These are phyloP conservation scores for Salvia miltiorrhiza DNA, from an alignment of 257 asterid genomes.

Conservation along the genomic window DNA sequence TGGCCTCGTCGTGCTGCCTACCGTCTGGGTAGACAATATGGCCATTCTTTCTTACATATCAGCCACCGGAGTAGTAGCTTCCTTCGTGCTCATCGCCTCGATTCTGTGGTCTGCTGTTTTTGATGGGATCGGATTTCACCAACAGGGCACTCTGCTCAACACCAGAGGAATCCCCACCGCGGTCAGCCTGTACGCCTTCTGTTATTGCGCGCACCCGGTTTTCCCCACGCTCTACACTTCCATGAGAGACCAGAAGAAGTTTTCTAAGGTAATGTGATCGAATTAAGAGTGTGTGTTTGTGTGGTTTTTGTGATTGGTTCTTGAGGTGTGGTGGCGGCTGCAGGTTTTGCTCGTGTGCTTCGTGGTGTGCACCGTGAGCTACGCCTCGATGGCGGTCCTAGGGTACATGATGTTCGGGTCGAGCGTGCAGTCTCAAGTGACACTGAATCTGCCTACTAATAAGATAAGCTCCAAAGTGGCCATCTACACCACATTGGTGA, in stretches of 20 bases:
- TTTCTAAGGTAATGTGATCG: constrained; percentile 61
- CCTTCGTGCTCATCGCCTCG: constrained; percentile 58
- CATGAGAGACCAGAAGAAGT: constrained; percentile 65
- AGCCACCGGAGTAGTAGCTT: constrained; percentile 75
- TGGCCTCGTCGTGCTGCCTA: constrained; percentile 61
- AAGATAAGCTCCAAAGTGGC: constrained; percentile 65
- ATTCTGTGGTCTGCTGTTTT: constrained; percentile 60
- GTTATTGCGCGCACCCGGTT: constrained; percentile 96
- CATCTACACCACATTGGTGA: constrained; percentile 71
- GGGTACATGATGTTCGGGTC: constrained; percentile 85
- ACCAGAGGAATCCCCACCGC: constrained; percentile 67
- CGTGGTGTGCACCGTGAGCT: constrained; percentile 48
- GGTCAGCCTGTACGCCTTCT: constrained; percentile 75
- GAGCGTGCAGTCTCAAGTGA: constrained; percentile 56
- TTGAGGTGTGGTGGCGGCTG: constrained; percentile 6
- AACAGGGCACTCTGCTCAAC: constrained; percentile 38
- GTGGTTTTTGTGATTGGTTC: background rate
- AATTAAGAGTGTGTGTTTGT: too few relatives aligned
- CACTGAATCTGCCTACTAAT: constrained; percentile 63
- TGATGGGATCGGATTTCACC: constrained; percentile 61
- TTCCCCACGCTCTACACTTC: constrained; percentile 85
- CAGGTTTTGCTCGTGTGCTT: constrained; percentile 81
- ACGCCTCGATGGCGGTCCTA: constrained; percentile 62
- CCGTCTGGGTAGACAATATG: constrained; percentile 70
- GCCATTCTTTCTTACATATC: constrained; percentile 74